Evolutionary conservation across 805 yeast species (phyloP), one percentile per base, ranked within the genome.

Genomic region (Saccharomycopsis fodiens): DNA sequence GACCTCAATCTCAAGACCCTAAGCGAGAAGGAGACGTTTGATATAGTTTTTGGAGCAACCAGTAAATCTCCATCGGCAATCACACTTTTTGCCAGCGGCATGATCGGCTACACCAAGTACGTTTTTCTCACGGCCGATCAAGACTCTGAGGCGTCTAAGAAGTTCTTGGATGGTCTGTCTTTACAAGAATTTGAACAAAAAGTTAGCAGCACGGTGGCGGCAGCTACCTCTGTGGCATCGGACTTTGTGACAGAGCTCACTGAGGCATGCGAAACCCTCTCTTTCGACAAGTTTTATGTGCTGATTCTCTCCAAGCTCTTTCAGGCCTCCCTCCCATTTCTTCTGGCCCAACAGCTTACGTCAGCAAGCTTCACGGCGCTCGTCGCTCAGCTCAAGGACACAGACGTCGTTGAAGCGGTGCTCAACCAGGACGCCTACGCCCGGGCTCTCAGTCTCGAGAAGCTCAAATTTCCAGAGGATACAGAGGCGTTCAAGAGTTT

Each of bases 381-480:
- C 4, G 15, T 44, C 12, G 4, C 16, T 8, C 8, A 39, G 25
- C 15, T 32, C 5, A 19, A 17, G 15, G 27, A 19, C 16, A 19
- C 15, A 8, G 16, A 17, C n/a, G 23, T 19, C 12, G n/a, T 7
- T 23, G 16, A 69, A 42, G 58, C 58, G 41, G 66, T 68, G 45
- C 57, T 68, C 39, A 55, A 60, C 1, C 59, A 60, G 42, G 59
- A 59, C 25, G 55, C 58, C 42, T 63, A 65, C 27, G 64, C 65
- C 42, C 58, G 57, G 32, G 56, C 63, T 35, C 52, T 68, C 3
- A 51, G 55, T 4, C 29, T 86, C 22, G 64, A 85, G 1, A 70
- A 81, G 50, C 82, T 93, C 0, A 87, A 89, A 56, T 73, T 85
- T 50, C 97, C 97, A 0, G 57, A 72, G 2, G 56, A 64, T n/a